Evolutionary conservation across 345 rosid species (phyloP).

Genomic region (Fremontodendron californicum): DNA sequence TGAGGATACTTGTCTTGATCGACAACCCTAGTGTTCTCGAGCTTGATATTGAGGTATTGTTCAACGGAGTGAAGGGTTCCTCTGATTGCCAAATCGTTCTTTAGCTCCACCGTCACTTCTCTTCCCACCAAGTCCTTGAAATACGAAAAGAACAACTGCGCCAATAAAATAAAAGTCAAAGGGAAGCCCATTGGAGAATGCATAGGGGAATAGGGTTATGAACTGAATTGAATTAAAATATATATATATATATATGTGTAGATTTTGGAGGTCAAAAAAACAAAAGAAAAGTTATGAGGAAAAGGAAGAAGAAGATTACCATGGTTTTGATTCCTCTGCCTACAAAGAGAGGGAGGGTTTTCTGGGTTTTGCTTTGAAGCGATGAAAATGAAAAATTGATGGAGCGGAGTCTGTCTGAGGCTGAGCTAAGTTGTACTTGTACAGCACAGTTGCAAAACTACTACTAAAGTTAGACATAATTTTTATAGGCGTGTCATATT

Average conservation of each 20-base stretch:
- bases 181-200: background rate
- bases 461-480: too few species aligned
- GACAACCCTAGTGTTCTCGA: slow-evolving; percentile 98
- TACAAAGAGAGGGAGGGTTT: background rate
- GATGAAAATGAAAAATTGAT: background rate
- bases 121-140: slow-evolving; percentile 99
- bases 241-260: background rate
- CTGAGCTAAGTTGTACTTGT: background rate
- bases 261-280: background rate
- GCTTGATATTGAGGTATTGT: slow-evolving; percentile 98
- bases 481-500: too few species aligned
- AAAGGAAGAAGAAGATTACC: background rate
- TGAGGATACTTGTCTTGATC: slow-evolving; percentile 99
- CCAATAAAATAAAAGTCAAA: background rate
- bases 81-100: slow-evolving; percentile 96
- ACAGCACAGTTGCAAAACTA: background rate
- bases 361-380: background rate
- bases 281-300: background rate
- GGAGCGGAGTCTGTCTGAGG: background rate
- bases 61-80: slow-evolving; percentile 99
- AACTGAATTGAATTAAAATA: background rate
- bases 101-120: slow-evolving; percentile 98
- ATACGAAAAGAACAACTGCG: slow-evolving; percentile 97
- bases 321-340: background rate
- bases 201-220: background rate